Base-by-base conservation (phyloP, 1,284 basidiomycete species). In the Exsudoporus floridanus region DNA sequence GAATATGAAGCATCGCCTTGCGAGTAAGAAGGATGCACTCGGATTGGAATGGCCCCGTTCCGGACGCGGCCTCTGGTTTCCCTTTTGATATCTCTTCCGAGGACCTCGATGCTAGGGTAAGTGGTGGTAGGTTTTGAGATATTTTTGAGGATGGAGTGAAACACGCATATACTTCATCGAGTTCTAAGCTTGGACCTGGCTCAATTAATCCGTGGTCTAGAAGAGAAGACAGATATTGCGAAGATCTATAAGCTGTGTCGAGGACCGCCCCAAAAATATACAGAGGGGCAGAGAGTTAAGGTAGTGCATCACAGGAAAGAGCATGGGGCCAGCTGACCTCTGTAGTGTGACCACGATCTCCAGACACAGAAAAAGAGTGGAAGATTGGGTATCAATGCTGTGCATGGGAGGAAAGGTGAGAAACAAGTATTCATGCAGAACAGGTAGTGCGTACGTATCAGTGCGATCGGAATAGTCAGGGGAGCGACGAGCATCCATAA, bases 341-440 rank as follows among this genome's bases (percentile, higher is more conserved):
- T 81, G 64, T 85, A 91, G 68, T 91, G 89, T 41, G 84, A 86
- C 88, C 89, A 92, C 41, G 87, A 82, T 44, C 89, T 77, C 89
- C 90, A 92, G 3, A 77, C 79, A 61, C 88, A 90, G 70, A 89
- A 92, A 74, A 92, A 90, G 69, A 92, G 86, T 0, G 89, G 89
- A 25, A 92, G 71, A 66, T 92, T 92, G 27, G 89, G 89, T 66
- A 92, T 83, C 50, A 92, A 70, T 13, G 90, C 88, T 90, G 19
- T 42, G 35, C 21, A 45, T 53, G 12, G 48, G 31, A 44, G 21
- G 27, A 34, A 45, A 31, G 40, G 39, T 54, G 43, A 49, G 52
- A 42, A 39, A 31, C 28, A 39, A 42, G 31, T 35, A 33, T 30
- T 13, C 13, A 21, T 37, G 36, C 39, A 28, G 13, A 28, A 46